Base-by-base conservation (phyloP, 1,139 yeast genomes). In the Blastobotrys aristatus region DNA sequence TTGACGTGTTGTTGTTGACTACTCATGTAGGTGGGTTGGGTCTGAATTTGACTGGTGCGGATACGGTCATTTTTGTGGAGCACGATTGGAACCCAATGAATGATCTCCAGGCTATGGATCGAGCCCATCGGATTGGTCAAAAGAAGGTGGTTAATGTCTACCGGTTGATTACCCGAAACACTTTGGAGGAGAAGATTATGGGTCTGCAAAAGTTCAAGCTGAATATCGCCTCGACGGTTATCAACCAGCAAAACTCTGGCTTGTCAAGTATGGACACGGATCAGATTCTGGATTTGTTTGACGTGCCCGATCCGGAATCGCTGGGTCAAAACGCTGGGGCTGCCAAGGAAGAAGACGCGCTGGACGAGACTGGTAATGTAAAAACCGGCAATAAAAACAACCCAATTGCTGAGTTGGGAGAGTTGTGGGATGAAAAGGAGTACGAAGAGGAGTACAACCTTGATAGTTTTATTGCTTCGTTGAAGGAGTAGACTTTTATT, bases 21-120 rank as follows among this genome's bases (percentile, higher is more conserved):
- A 94, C 99, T 0, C 95, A 92, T 66, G 99, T 94, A 40, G 99
- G 99, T 64, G 99, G 99, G 21, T 75, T 94, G 52, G 99, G 99
- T 11, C 79, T 94, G 61, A 94, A 94, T 64, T 75, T 94, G 65
- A 94, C 99, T 0, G 98, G 99, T 53, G 98, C 98, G 0, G 99
- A 94, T 64, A 94, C 98, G 0, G 99, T 94, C 44, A 92, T 94
- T 13, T 94, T 94, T 69, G 95, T 94, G 34, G 99, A 94, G 63
- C 99, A 94, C 63, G 99, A 94, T 67, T 94, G 99, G 99, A 94
- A 94, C 64, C 98, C 99, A 21, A 94, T 94, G 99, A 92, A 89
- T 63, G 99, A 94, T 71, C 73, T 94, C 52, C 99, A 94, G 66
- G 99, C 99, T 0, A 94, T 94, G 99, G 99, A 94, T 65, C 77